Evolutionary conservation across 2,329 filamentous ascomycete genomes (phyloP).

Genomic region (Sarocladium strictum): DNA sequence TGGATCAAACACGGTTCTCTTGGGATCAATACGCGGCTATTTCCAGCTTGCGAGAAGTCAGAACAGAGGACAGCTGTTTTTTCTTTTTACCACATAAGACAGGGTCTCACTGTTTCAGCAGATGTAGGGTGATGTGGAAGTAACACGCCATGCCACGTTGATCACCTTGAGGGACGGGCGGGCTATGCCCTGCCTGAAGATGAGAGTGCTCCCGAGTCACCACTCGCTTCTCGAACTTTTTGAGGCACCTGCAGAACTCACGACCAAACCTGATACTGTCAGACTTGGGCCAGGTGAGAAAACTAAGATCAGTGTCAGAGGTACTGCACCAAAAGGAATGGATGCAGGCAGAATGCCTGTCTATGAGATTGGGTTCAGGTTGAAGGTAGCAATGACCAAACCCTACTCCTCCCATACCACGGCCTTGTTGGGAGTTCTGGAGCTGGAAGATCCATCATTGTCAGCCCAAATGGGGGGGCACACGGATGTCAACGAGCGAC

Average conservation of each 20-base stretch:
- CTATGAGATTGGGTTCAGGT: slow-evolving; percentile 28
- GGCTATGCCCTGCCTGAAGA: not conserved
- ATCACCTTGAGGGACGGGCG: not conserved
- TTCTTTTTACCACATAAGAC: not conserved
- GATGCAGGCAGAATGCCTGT: slow-evolving; percentile 25
- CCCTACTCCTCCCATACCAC: slow-evolving; percentile 27
- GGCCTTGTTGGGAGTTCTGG: slow-evolving; percentile 21
- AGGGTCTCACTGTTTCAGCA: not conserved
- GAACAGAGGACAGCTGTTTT: no score
- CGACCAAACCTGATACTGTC: not conserved
- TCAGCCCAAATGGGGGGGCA: not conserved
- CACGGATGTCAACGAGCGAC: not conserved
- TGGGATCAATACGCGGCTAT: no score
- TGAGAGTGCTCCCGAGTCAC: not conserved
- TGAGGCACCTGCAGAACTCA: not conserved
- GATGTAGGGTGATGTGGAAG: not conserved
- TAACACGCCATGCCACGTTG: not conserved
- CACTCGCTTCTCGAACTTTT: not conserved
- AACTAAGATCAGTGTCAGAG: not conserved
- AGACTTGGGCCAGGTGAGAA: not conserved
- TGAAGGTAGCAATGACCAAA: slow-evolving; percentile 22
- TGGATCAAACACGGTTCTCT: no score
- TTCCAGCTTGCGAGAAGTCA: no score
- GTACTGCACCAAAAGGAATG: not conserved
- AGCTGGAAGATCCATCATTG: not conserved